Evolutionary conservation across 139 green algal genomes (phyloP), one percentile per base, ranked within the genome.

Genomic region (Nannochloris sp.): DNA sequence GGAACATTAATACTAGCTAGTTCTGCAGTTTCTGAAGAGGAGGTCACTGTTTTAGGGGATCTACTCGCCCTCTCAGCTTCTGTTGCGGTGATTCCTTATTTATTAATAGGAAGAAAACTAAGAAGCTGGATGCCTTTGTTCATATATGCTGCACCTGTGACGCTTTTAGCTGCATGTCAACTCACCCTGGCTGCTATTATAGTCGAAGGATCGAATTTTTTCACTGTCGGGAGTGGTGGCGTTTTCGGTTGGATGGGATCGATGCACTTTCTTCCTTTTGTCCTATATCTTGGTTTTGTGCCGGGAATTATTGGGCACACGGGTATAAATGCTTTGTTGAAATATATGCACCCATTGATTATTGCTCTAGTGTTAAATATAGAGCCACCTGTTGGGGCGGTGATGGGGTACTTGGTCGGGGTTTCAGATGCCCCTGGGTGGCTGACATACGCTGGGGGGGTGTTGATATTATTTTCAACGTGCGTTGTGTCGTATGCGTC

Each of bases 241-340:
- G 30, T 80, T 5, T 82, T 91, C 33, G 84, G 84, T 15, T 92
- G 82, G 81, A 30, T 77, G 2, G 27, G 38, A 0, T 68, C 59
- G 5, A 27, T 7, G 0, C 63, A 31, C 12, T 85, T 85, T 62
- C 46, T 82, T 10, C 62, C 58, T 0, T 55, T 57, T 29, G 73
- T 90, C 34, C 12, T 86, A 9, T 95, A 91, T 63, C 63, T 95
- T 44, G 80, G 75, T 6, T 14, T 82, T 6, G 80, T 74, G 1
- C 86, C 86, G 0, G 86, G 86, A 12, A 76, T 93, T 23, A 56
- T 90, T 14, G 87, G 88, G 0, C 88, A 93, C 72, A 84, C 76
- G 19, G 82, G 82, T 54, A 59, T 76, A 39, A 76, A 76, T 58
- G 57, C 69, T 24, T 51, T 76, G 42, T 63, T 86, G 6, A 65